These are phyloP conservation scores for Diutina catenulata DNA, from an alignment of 1,139 yeast species.

Conservation along the genomic window DNA sequence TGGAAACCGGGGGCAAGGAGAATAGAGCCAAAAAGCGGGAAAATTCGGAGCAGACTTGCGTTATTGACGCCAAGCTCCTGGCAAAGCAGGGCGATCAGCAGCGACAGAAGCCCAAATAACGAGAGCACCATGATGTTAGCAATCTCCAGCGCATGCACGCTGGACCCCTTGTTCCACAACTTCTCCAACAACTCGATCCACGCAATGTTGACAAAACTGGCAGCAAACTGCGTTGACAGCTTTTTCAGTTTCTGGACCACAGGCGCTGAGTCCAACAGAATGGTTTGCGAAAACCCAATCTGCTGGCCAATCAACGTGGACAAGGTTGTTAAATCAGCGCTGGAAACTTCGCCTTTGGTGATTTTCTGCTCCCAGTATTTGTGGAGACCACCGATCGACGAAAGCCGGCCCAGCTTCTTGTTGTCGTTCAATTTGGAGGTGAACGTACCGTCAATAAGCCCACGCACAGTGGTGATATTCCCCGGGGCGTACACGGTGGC, in stretches of 20 bases:
- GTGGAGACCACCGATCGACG: conserved; percentile 32
- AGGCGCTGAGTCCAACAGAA: neutral
- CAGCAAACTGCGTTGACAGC: conserved; percentile 29
- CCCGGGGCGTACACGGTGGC: conserved; percentile 38
- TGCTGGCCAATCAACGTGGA: conserved; percentile 32
- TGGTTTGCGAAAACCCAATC: conserved; percentile 5
- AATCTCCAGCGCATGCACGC: conserved; percentile 33
- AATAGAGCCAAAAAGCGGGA: conserved; percentile 45
- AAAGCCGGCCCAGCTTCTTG: conserved; percentile 38
- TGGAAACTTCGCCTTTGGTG: conserved; percentile 30
- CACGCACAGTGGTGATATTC: conserved; percentile 36
- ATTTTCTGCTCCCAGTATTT: conserved; percentile 32
- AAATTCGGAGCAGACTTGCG: conserved; percentile 26
- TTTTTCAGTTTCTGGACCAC: conserved; percentile 7
- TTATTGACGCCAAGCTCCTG: conserved; percentile 34
- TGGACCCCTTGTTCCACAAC: conserved; percentile 43
- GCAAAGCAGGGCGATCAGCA: conserved; percentile 28
- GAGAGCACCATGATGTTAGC: conserved; percentile 42
- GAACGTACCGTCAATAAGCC: conserved; percentile 41
- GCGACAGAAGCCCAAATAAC: conserved; percentile 35
- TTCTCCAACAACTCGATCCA: conserved; percentile 53
- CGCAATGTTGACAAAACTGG: conserved; percentile 35
- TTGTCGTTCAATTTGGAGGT: conserved; percentile 38
- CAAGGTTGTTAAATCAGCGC: conserved; percentile 31
- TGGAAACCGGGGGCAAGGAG: conserved; percentile 32